Conservation (phyloP, 1,284 basidiomycete genomes). For the Heterobasidion parviporum region DNA sequence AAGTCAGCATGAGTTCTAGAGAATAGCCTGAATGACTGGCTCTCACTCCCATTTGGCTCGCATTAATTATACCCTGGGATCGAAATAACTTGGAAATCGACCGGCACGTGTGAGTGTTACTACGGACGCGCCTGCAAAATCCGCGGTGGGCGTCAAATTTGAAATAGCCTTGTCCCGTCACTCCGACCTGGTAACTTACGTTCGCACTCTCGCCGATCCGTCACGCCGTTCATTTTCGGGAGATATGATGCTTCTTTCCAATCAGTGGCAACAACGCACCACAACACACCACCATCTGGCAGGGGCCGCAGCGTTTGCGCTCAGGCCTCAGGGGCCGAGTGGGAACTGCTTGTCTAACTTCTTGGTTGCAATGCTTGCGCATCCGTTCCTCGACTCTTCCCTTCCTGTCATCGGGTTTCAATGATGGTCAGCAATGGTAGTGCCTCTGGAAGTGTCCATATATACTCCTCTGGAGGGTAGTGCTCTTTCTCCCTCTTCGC, state of each 20-base stretch:
- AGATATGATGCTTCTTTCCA: not conserved
- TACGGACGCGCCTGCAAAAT: too few species aligned
- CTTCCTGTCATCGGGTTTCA: not conserved
- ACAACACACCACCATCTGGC: not conserved
- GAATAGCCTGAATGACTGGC: too few species aligned
- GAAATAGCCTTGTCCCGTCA: too few species aligned
- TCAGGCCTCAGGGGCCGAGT: not conserved
- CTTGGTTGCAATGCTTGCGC: not conserved
- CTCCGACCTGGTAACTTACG: too few species aligned
- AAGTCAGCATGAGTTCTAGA: too few species aligned
- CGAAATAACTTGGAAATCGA: too few species aligned
- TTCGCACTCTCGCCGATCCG: too few species aligned
- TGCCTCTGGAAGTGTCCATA: not conserved
- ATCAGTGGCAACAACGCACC: not conserved
- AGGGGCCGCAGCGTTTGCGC: not conserved
- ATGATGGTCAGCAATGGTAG: not conserved
- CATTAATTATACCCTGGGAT: too few species aligned
- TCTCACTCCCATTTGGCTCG: too few species aligned
- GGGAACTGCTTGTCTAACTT: not conserved
- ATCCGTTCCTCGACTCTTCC: not conserved
- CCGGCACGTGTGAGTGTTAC: too few species aligned
- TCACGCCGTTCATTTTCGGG: too few species aligned
- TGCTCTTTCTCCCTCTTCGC: not conserved
- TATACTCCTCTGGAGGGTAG: not conserved
- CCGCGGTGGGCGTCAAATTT: too few species aligned